A percentile compares a stretch with the other conserved stretches of the same genome.
Evolutionary conservation across 2,329 filamentous ascomycete species (phyloP).

Genomic region (Verticillium nonalfalfae): DNA sequence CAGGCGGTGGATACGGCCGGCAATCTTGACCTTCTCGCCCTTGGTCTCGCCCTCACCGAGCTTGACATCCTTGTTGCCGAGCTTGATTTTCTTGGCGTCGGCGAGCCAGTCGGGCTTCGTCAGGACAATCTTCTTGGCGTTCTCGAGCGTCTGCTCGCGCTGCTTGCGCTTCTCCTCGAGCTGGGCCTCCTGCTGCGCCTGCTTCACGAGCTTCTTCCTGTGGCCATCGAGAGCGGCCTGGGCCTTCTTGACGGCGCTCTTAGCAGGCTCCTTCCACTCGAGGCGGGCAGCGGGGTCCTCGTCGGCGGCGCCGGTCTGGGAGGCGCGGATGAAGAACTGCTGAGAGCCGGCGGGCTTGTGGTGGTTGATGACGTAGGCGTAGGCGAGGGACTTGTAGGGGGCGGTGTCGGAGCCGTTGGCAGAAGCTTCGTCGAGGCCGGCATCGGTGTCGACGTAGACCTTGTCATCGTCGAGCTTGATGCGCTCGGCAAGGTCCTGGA

Average conservation of each 20-base stretch:
- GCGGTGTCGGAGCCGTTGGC: constrained; percentile 63
- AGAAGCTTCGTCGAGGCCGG: constrained; percentile 62
- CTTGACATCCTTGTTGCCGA: constrained; percentile 62
- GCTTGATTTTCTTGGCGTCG: constrained; percentile 66
- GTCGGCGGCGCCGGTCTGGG: constrained; percentile 53
- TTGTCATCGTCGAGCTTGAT: constrained; percentile 34
- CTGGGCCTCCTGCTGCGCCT: constrained; percentile 63
- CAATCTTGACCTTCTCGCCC: constrained; percentile 72
- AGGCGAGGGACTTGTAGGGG: constrained; percentile 76
- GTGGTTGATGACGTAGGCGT: constrained; percentile 68
- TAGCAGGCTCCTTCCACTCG: constrained; percentile 76
- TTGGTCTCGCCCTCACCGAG: constrained; percentile 46
- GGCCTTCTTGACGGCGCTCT: constrained; percentile 81
- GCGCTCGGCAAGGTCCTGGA: constrained; percentile 45
- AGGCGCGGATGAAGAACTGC: constrained; percentile 64
- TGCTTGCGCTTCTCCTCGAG: constrained; percentile 69
- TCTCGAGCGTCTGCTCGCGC: constrained; percentile 55
- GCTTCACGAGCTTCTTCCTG: constrained; percentile 80
- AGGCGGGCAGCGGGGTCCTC: constrained; percentile 58
- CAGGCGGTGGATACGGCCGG: constrained; percentile 76
- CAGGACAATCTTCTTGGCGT: constrained; percentile 69
- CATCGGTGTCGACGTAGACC: constrained; percentile 76
- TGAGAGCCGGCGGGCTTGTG: constrained; percentile 39
- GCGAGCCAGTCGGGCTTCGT: constrained; percentile 67
- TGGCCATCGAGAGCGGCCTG: constrained; percentile 66